phyloP scores from a whole-genome alignment of 768 basidiomycete genomes.

The Termitomyces sp. region DNA sequence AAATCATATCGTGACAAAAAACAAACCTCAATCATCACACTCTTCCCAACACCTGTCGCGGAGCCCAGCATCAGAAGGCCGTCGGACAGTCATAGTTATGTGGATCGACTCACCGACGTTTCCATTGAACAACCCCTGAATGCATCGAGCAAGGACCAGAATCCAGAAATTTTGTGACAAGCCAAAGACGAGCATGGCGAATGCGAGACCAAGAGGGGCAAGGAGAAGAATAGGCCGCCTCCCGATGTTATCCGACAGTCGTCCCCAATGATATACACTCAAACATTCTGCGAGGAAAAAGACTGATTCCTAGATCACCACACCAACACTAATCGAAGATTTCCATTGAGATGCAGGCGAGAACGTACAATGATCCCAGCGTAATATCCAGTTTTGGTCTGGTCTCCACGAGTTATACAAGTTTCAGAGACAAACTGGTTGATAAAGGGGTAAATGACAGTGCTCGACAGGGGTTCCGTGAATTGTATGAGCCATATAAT shows the following conservation, averaged over 20 bases:
- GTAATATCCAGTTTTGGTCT: conserved; percentile 42
- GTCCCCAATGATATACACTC: conserved; percentile 30
- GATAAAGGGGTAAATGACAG: conserved; percentile 43
- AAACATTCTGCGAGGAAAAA: conserved; percentile 34
- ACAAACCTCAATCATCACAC: conserved; percentile 6
- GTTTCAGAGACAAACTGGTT: conserved; percentile 39
- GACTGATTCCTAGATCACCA: conserved; percentile 27
- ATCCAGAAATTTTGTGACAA: conserved; percentile 27
- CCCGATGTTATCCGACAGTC: conserved; percentile 33
- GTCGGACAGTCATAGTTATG: neutral
- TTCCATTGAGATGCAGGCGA: too few relatives aligned
- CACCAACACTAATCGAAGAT: neutral
- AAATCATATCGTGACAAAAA: neutral
- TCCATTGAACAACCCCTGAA: conserved; percentile 35
- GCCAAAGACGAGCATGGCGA: conserved; percentile 30
- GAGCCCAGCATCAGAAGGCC: conserved; percentile 1
- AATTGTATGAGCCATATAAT: conserved; percentile 31
- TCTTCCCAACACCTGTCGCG: neutral
- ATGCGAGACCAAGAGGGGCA: conserved; percentile 28
- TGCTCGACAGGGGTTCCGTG: conserved; percentile 23
- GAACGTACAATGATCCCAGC: conserved; percentile 41
- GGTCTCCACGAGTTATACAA: conserved; percentile 39
- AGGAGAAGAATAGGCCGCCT: conserved; percentile 30
- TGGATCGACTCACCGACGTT: conserved; percentile 28
- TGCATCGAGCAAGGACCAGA: conserved; percentile 22